Base-by-base conservation (phyloP, 202 grass and related monocot species). In the Musa balbisiana region DNA sequence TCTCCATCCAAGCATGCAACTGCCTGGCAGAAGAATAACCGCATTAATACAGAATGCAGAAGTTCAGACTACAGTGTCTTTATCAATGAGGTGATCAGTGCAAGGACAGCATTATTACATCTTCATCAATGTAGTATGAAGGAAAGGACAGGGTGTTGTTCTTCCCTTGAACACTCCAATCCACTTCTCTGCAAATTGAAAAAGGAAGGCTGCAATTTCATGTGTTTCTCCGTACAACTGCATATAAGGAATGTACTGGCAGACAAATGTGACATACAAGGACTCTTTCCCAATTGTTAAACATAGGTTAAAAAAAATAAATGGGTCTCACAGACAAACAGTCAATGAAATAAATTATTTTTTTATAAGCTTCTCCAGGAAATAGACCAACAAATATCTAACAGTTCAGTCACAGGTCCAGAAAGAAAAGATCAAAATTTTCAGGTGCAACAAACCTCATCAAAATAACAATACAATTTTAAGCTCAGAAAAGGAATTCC, bases 41-140 rank as follows among this genome's bases (percentile, higher is more conserved):
- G 17, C 51, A 62, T 67, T 68, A 65, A 20, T 2, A 53, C 9
- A 19, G 33, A 17, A 16, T 5, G 13, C 19, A 49, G 29, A 17
- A n/a, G 33, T 43, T 43, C 33, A 69, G 19, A 9, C 14, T 17
- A 21, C 24, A 66, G 14, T 66, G 11, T 10, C 22, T 24, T 22
- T 12, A 43, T 43, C 19, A 15, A 66, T 4, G 49, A 24, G 19
- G 43, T 23, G 11, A 65, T 24, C 2, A 66, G 22, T 16, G 10
- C 49, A 54, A 54, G 51, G 23, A 20, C 13, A 73, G 20, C n/a
- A 83, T 84, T 73, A 49, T 93, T 98, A 98, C 94, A 78, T 93
- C 88, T 93, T 90, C 94, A 84, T 86, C 84, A 75, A 98, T 98
- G 81, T 93, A 97, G 77, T 82, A 92, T 70, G 92, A 92, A 49